phyloP scores from a whole-genome alignment of 2,329 filamentous ascomycete species.

The Fusarium sp. region DNA sequence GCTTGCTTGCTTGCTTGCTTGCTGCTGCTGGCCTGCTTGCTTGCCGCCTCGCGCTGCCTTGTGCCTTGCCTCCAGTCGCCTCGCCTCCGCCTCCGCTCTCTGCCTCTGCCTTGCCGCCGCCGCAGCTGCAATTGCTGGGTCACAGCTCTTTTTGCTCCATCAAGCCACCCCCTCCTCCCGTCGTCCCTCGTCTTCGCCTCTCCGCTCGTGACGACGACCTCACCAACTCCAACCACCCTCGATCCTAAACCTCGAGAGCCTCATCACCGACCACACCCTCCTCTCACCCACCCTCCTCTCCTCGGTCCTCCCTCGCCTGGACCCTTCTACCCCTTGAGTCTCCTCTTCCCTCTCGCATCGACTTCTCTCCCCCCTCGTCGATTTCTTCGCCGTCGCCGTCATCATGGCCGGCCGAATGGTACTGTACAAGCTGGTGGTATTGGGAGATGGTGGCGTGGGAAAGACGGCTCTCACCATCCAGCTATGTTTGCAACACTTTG shows the following conservation, averaged over 20 bases:
- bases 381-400: slow-evolving; percentile 44
- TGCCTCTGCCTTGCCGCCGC: slow-evolving; percentile 33
- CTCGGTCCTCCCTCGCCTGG: slow-evolving; percentile 31
- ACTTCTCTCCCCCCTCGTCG: slow-evolving; percentile 30
- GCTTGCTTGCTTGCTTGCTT: not conserved
- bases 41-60: slow-evolving; percentile 15
- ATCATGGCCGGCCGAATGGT: slow-evolving; percentile 93
- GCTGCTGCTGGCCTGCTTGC: not conserved
- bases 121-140: slow-evolving; percentile 37
- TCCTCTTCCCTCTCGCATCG: slow-evolving; percentile 22
- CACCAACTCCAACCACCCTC: slow-evolving; percentile 37
- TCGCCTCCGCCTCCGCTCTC: not conserved
- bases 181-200: slow-evolving; percentile 40
- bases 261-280: slow-evolving; percentile 36
- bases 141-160: slow-evolving; percentile 44
- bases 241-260: slow-evolving; percentile 35
- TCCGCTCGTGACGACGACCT: slow-evolving; percentile 43
- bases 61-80: slow-evolving; percentile 3
- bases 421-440: slow-evolving; percentile 94
- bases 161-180: slow-evolving; percentile 46
- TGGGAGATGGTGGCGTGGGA: slow-evolving; percentile 93
- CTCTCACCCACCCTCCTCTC: slow-evolving; percentile 18
- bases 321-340: slow-evolving; percentile 20
- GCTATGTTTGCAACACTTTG: slow-evolving; percentile 97
- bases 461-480: slow-evolving; percentile 96